These are phyloP conservation scores for Paracorniculantispora psalliotae DNA, from an alignment of 2,329 filamentous ascomycete species.

Conservation along the genomic window DNA sequence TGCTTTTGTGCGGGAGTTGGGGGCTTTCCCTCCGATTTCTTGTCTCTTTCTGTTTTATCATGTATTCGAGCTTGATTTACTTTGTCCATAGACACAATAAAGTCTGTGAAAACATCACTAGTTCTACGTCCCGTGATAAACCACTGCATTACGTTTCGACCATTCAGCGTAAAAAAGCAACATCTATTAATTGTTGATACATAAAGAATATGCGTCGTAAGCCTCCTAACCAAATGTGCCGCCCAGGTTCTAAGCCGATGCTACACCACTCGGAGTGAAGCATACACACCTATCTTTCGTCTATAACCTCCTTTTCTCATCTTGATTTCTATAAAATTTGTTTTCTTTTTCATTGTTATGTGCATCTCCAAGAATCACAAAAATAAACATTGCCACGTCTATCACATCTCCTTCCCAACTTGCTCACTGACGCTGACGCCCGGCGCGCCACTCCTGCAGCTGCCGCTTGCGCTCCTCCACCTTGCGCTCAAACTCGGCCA, in stretches of 20 bases:
- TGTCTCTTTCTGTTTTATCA: constrained; percentile 8
- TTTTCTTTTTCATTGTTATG: not conserved
- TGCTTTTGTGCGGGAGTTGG: not conserved
- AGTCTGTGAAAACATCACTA: not conserved
- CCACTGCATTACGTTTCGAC: not conserved
- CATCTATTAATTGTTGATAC: not conserved
- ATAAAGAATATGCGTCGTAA: not conserved
- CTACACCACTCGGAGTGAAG: not conserved
- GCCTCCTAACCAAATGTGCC: not conserved
- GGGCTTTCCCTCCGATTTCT: not conserved
- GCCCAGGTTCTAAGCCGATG: not conserved
- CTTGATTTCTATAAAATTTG: not conserved
- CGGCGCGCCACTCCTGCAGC: constrained; percentile 43
- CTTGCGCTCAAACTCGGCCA: constrained; percentile 55
- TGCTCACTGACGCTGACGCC: constrained; percentile 20
- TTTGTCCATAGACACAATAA: not conserved
- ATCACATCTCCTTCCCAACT: not conserved
- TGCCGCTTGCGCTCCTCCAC: constrained; percentile 46
- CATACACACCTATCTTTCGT: not conserved
- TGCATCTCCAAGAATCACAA: not conserved
- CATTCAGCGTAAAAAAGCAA: not conserved
- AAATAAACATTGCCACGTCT: not conserved
- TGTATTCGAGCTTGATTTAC: constrained; percentile 2
- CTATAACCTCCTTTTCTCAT: not conserved
- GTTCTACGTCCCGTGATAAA: not conserved